A percentile compares a stretch with the other conserved stretches of the same genome.
Conservation (phyloP, 108 stramenopile genomes). For the Skeletonema menzelii region DNA sequence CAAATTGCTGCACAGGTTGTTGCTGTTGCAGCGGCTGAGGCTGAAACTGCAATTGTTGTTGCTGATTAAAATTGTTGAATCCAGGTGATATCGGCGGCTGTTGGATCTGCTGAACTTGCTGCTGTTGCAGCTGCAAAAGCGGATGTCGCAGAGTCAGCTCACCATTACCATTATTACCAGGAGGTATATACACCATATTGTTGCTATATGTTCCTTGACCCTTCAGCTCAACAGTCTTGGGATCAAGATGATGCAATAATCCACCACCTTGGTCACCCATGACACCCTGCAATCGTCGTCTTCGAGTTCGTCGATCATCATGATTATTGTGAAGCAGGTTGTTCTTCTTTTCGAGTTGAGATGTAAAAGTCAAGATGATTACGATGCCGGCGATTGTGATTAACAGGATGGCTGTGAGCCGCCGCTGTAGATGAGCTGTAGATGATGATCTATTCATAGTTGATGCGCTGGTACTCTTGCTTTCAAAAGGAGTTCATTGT, state of each 20-base stretch:
- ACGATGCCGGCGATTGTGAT: background rate
- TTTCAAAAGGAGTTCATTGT: no score
- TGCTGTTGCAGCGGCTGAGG: background rate
- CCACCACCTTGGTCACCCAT: background rate
- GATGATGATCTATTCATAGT: background rate
- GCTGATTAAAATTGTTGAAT: background rate
- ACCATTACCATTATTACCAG: background rate
- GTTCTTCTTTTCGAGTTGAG: background rate
- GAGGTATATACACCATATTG: background rate
- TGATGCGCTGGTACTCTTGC: background rate
- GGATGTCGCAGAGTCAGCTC: background rate
- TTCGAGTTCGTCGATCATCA: background rate
- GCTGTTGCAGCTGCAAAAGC: background rate
- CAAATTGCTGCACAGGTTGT: background rate
- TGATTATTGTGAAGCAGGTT: background rate
- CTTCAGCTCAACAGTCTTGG: conserved; percentile 2
- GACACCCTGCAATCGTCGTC: background rate
- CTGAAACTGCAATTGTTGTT: background rate
- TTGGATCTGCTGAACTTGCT: background rate
- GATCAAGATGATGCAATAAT: background rate
- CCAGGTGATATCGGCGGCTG: no score
- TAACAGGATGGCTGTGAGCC: background rate
- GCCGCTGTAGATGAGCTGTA: background rate
- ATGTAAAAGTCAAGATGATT: background rate
- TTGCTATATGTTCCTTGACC: background rate